Conservation (phyloP, 805 yeast genomes). For the Candida piceae region DNA sequence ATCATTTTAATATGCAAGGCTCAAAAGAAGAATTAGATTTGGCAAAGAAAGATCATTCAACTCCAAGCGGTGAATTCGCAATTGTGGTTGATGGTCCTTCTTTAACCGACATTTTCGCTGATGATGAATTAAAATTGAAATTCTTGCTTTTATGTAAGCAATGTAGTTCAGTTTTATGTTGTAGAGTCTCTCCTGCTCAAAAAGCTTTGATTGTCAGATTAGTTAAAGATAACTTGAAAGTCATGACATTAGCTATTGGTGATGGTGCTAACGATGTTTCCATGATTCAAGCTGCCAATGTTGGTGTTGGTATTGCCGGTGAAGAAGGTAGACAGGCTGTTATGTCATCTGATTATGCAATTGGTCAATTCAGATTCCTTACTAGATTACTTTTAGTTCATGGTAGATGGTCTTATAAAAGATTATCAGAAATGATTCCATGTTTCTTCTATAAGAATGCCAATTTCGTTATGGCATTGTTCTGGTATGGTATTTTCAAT, state of each 20-base stretch:
- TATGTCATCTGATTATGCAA: slow-evolving; percentile 79
- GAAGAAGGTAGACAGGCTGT: slow-evolving; percentile 86
- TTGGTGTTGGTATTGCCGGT: slow-evolving; percentile 85
- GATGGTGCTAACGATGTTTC: slow-evolving; percentile 88
- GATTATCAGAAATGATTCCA: slow-evolving; percentile 74
- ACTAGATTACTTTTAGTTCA: slow-evolving; percentile 64
- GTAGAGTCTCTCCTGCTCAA: slow-evolving; percentile 81
- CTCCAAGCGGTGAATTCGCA: slow-evolving; percentile 55
- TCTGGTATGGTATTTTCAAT: slow-evolving; percentile 70
- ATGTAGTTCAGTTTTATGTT: slow-evolving; percentile 74
- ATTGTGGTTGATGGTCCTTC: slow-evolving; percentile 71
- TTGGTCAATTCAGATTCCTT: slow-evolving; percentile 72
- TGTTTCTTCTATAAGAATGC: slow-evolving; percentile 75
- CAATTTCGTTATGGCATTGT: slow-evolving; percentile 65
- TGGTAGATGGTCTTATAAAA: slow-evolving; percentile 78
- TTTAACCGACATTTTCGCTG: slow-evolving; percentile 40
- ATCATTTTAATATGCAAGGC: slow-evolving; percentile 43
- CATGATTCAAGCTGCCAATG: slow-evolving; percentile 82
- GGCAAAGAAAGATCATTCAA: slow-evolving; percentile 58
- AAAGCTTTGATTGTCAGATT: slow-evolving; percentile 69
- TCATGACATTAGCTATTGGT: slow-evolving; percentile 77
- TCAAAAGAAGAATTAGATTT: slow-evolving; percentile 37
- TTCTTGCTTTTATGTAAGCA: slow-evolving; percentile 69
- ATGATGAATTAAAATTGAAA: slow-evolving; percentile 38
- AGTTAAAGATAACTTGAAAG: slow-evolving; percentile 60